These are phyloP conservation scores for Cladophialophora exuberans DNA, from an alignment of 2,329 filamentous ascomycete species.

Conservation along the genomic window DNA sequence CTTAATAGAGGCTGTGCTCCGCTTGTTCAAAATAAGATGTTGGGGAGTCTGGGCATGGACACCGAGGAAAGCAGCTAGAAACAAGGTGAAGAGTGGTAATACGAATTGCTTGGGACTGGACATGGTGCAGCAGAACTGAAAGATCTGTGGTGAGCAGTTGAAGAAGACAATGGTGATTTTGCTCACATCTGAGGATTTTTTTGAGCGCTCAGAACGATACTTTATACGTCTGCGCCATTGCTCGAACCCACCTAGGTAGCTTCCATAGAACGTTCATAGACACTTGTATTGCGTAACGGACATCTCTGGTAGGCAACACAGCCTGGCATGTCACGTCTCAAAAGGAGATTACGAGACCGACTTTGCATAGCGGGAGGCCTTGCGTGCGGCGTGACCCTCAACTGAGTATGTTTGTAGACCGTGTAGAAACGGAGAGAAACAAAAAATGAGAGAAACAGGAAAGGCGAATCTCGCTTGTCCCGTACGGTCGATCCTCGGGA, in stretches of 20 bases:
- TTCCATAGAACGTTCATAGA: no score
- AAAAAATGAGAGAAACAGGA: not conserved
- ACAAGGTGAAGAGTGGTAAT: not conserved
- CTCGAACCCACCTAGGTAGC: no score
- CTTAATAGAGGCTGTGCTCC: not conserved
- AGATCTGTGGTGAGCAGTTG: no score
- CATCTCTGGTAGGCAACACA: no score
- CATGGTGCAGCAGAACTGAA: not conserved
- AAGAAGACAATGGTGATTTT: no score
- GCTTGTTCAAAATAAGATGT: constrained; percentile 9
- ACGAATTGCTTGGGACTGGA: not conserved
- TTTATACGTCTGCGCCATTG: no score
- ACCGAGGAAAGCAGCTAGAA: not conserved
- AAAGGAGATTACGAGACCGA: not conserved
- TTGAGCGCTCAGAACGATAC: no score
- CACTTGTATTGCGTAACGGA: no score
- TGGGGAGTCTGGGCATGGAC: not conserved
- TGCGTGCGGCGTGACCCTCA: not conserved
- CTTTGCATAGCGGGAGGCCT: not conserved
- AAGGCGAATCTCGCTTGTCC: not conserved
- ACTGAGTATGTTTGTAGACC: not conserved
- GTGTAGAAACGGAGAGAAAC: not conserved
- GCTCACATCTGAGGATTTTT: no score
- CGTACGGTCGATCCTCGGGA: constrained; percentile 8
- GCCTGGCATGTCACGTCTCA: not conserved